Evolutionary conservation across 2,329 filamentous ascomycete genomes (phyloP).

Genomic region (Xylariaceae sp.): DNA sequence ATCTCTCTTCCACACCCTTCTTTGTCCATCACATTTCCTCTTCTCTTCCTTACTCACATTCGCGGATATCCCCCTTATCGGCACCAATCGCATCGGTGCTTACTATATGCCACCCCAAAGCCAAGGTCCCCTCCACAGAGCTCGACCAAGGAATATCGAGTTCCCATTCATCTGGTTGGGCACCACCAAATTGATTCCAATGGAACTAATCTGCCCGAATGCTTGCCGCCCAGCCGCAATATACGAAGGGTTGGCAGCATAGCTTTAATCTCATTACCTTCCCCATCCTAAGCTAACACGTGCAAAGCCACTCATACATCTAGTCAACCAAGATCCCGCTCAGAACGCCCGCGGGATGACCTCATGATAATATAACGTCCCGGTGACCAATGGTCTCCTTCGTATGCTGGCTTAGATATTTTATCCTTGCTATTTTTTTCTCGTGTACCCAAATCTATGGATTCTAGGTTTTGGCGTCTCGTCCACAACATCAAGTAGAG

Average conservation of each 20-base stretch:
- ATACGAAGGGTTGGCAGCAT: neutral
- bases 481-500: no score
- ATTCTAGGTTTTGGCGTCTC: no score
- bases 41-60: neutral
- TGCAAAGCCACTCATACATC: neutral
- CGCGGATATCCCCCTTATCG: neutral
- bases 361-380: slow-evolving; percentile 1
- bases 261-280: neutral
- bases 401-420: neutral
- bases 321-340: neutral
- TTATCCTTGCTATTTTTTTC: neutral
- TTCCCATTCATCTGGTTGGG: neutral
- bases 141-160: neutral
- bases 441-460: neutral
- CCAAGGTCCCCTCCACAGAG: neutral
- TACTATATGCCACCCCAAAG: neutral
- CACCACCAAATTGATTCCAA: neutral
- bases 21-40: neutral
- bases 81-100: neutral
- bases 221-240: neutral
- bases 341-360: neutral
- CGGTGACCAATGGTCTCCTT: neutral
- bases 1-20: neutral
- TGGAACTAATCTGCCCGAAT: neutral
- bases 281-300: neutral